A percentile compares a stretch with the other conserved stretches of the same genome.
Conservation (phyloP, 2,329 filamentous ascomycete genomes). For the Fusarium succisae region DNA sequence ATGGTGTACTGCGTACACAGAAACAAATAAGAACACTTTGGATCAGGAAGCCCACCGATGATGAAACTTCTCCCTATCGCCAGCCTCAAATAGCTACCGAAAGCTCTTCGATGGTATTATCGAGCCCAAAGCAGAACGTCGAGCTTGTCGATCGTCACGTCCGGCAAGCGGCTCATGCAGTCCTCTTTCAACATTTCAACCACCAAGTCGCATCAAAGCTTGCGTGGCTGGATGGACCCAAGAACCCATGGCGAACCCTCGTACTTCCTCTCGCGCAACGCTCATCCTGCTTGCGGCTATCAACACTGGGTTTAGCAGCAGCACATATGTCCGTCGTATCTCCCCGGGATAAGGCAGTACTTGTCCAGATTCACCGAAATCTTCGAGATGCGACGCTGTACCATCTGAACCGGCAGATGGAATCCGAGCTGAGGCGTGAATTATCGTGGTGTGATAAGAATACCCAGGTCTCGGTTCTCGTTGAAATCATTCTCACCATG, state of each 20-base stretch:
- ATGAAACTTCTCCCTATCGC: accelerated
- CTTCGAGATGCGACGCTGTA: not conserved
- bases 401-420: not conserved
- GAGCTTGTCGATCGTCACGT: not conserved
- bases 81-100: not conserved
- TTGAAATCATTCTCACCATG: not conserved
- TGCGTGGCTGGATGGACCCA: not conserved
- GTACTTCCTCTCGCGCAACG: not conserved
- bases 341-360: not conserved
- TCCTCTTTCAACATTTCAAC: not conserved
- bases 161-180: not conserved
- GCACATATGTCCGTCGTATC: not conserved
- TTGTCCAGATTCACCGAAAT: not conserved
- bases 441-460: not conserved
- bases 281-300: not conserved
- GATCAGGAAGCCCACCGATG: too few species aligned
- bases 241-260: not conserved
- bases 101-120: too few species aligned
- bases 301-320: not conserved
- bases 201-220: not conserved
- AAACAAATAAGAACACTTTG: not conserved
- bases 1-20: too few species aligned
- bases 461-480: not conserved
- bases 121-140: not conserved
- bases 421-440: not conserved